Base-by-base conservation (phyloP, 2,329 filamentous ascomycete species). In the Cladosporium sp. region DNA sequence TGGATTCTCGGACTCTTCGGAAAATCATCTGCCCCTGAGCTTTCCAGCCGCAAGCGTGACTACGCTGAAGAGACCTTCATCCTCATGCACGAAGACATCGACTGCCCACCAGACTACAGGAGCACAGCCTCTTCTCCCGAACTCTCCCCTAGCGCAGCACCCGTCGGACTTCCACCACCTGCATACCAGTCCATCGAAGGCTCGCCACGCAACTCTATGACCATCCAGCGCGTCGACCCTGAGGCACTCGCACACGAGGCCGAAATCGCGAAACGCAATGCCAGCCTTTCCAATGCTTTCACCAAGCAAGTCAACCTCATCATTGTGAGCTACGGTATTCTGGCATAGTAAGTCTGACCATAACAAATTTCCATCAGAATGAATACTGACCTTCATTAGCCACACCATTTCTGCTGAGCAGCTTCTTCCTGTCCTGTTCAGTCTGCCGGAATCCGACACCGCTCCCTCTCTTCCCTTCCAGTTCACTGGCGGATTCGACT, bases 321-420 rank as follows among this genome's bases (percentile, higher is more conserved):
- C 75, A 96, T 97, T 69, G 80, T 94, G 65, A 92, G 91, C 62
- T 97, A 96, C 76, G 94, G 93, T 53, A 92, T 98, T 72, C 83
- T 98, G 67, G 94, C 94, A 69, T 97, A 96, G 93, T 97, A 85
- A 87, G 92, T 89, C 64, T 65, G 50, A 11, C 14, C 3, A 18
- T 2, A 23, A 46, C n/a, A 12, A 8, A 5, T 21, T 2, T 12
- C 5, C 2, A 4, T 18, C 16, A 33, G 8, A 18, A 55, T 1
- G 33, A 29, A 55, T 21, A 55, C 52, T 55, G 18, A 59, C 56
- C 16, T n/a, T 11, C 33, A 59, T 21, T 35, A 97, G 93, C 81
- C 94, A 98, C 80, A 97, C 94, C 14, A 97, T 99, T 79, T 96
- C 93, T 0, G 95, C 96, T 72, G 95, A 99, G 78, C 91, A 97